phyloP scores from a whole-genome alignment of 2,329 filamentous ascomycete genomes.

The Cladophialophora bantiana region DNA sequence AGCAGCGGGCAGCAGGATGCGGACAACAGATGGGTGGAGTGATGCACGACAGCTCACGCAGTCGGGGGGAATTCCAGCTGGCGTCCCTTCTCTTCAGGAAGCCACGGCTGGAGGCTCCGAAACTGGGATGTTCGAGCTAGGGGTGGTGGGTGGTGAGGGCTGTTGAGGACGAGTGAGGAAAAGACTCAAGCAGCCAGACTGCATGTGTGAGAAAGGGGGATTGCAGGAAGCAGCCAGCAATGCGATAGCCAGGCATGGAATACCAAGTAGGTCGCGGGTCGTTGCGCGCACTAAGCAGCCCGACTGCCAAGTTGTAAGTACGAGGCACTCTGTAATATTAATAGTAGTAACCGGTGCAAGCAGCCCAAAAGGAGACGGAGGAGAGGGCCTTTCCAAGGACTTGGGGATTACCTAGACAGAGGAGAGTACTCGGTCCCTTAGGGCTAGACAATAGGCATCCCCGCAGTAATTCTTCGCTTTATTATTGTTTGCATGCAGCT shows the following conservation, averaged over 20 bases:
- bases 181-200: not conserved
- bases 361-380: not conserved
- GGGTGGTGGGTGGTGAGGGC: not conserved
- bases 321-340: not conserved
- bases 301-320: not conserved
- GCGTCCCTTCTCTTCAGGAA: not conserved
- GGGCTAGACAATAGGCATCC: not conserved
- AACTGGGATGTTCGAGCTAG: slow-evolving; percentile 3
- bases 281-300: slow-evolving; percentile 1
- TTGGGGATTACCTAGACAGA: no score
- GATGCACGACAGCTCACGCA: not conserved
- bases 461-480: not conserved
- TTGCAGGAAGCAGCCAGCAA: not conserved
- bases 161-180: not conserved
- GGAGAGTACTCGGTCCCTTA: no score
- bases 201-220: not conserved
- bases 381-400: not conserved
- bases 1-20: not conserved
- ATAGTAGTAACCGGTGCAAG: not conserved
- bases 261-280: not conserved
- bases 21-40: not conserved
- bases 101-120: not conserved
- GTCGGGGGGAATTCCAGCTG: not conserved
- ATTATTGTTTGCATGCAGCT: not conserved
- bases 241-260: not conserved